These are phyloP conservation scores for Alternaria consortialis DNA, from an alignment of 2,329 filamentous ascomycete species.

Conservation along the genomic window DNA sequence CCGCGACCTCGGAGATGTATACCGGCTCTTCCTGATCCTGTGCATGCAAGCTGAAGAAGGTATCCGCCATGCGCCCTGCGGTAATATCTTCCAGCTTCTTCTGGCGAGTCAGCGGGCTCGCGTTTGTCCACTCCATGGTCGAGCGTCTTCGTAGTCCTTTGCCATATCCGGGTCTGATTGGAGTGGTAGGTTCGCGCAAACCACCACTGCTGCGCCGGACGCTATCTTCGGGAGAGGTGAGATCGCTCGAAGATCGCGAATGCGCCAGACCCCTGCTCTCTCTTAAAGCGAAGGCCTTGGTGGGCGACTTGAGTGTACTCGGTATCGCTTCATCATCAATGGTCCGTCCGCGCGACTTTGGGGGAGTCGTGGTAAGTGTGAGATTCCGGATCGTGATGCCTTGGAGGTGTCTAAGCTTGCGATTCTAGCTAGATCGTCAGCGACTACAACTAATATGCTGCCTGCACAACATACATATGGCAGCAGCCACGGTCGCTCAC, in stretches of 20 bases:
- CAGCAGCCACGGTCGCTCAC: slow-evolving; percentile 51
- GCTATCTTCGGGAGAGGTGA: slow-evolving; percentile 48
- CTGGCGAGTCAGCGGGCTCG: slow-evolving; percentile 70
- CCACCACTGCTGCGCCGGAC: slow-evolving; percentile 33
- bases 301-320: slow-evolving; percentile 70
- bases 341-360: slow-evolving; percentile 64
- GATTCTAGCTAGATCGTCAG: slow-evolving; percentile 67
- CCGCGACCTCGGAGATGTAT: slow-evolving; percentile 86
- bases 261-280: slow-evolving; percentile 62
- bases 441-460: background rate
- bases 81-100: slow-evolving; percentile 78
- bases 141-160: slow-evolving; percentile 62
- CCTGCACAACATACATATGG: slow-evolving; percentile 41
- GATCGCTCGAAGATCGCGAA: slow-evolving; percentile 67
- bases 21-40: slow-evolving; percentile 72
- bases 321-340: slow-evolving; percentile 80
- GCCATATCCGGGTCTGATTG: slow-evolving; percentile 45
- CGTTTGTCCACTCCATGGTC: slow-evolving; percentile 70
- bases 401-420: slow-evolving; percentile 85
- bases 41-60: slow-evolving; percentile 86
- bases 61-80: slow-evolving; percentile 78
- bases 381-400: slow-evolving; percentile 89
- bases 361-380: slow-evolving; percentile 66
- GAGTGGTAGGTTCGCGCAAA: slow-evolving; percentile 30
- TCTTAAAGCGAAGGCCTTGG: slow-evolving; percentile 68